These are phyloP conservation scores for Apiospora sp. DNA, from an alignment of 2,329 filamentous ascomycete genomes.

Conservation along the genomic window DNA sequence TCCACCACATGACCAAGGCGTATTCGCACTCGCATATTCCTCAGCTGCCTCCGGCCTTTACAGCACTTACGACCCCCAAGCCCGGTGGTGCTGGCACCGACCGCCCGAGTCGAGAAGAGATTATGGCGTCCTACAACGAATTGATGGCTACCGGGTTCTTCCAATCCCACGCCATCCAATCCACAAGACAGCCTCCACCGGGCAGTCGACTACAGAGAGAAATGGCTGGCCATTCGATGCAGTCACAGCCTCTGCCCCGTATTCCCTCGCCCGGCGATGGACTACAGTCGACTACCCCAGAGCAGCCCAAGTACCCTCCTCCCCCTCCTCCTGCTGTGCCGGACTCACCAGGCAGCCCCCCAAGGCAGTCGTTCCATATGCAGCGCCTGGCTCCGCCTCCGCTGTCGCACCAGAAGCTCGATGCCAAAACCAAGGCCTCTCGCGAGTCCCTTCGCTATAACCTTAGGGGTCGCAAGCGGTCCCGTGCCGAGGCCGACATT, in stretches of 20 bases:
- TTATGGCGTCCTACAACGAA: slow-evolving; percentile 63
- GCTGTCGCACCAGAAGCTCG: slow-evolving; percentile 23
- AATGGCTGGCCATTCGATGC: slow-evolving; percentile 9
- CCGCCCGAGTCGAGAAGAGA: slow-evolving; percentile 55
- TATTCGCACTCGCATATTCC: slow-evolving; percentile 38
- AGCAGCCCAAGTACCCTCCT: slow-evolving; percentile 7
- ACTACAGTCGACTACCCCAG: slow-evolving; percentile 1
- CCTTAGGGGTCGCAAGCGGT: slow-evolving; percentile 60
- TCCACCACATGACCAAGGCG: slow-evolving; percentile 33
- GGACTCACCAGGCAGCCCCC: slow-evolving; percentile 25
- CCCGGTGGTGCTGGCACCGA: slow-evolving; percentile 30
- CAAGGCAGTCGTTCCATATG: slow-evolving; percentile 37
- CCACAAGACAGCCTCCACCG: slow-evolving; percentile 55
- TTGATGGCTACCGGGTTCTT: slow-evolving; percentile 67
- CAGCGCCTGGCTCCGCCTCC: slow-evolving; percentile 16
- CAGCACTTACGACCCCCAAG: slow-evolving; percentile 21
- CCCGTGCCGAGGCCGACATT: slow-evolving; percentile 48
- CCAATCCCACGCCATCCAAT: slow-evolving; percentile 63
- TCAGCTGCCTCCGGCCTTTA: slow-evolving; percentile 31
- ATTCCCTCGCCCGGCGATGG: slow-evolving; percentile 24
- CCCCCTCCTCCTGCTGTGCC: slow-evolving; percentile 7
- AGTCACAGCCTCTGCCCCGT: slow-evolving; percentile 20
- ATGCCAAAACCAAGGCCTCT: slow-evolving; percentile 26
- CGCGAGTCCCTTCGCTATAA: slow-evolving; percentile 35
- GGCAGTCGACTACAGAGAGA: slow-evolving; percentile 19